These are phyloP conservation scores for Syncephalastrum contaminatum DNA, from an alignment of 371 early-diverging fungal species.

Conservation along the genomic window DNA sequence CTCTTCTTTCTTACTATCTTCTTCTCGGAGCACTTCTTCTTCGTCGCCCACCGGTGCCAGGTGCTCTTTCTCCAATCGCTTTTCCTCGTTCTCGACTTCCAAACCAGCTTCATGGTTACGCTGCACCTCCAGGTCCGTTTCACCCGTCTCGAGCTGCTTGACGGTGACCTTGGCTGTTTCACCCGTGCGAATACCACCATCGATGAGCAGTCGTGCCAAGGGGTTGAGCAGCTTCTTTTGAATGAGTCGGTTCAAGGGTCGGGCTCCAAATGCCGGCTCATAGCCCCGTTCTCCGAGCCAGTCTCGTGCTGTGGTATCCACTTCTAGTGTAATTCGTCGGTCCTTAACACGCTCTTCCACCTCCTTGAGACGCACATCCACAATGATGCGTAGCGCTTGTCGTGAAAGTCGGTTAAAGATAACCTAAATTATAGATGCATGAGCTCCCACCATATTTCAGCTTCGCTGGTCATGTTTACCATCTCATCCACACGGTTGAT, in stretches of 20 bases:
- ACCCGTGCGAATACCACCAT: constrained; percentile 70
- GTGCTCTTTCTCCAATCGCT: constrained; percentile 20
- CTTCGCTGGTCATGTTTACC: constrained; percentile 20
- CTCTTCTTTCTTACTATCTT: constrained; percentile 18
- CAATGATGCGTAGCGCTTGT: constrained; percentile 69
- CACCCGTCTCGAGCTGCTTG: constrained; percentile 22
- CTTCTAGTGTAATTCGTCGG: constrained; percentile 70
- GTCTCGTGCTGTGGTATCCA: constrained; percentile 69
- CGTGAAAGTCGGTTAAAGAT: constrained; percentile 69
- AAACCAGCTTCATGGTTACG: constrained; percentile 44
- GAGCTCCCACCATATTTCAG: constrained; percentile 20
- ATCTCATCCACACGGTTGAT: constrained; percentile 89
- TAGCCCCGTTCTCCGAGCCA: constrained; percentile 81
- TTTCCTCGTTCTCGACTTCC: constrained; percentile 14
- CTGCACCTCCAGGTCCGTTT: constrained; percentile 31
- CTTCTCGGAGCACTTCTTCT: constrained; percentile 24
- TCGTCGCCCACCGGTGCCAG: constrained; percentile 48
- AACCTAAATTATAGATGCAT: constrained; percentile 25
- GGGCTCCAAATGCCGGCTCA: constrained; percentile 87
- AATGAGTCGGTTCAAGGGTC: constrained; percentile 79
- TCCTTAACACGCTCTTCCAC: constrained; percentile 76
- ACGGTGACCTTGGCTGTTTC: constrained; percentile 59
- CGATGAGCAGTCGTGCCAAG: constrained; percentile 74
- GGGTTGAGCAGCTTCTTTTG: constrained; percentile 83
- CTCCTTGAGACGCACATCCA: constrained; percentile 75